Evolutionary conservation across 805 yeast species (phyloP), one percentile per base, ranked within the genome.

Genomic region (Metschnikowia shivogae): DNA sequence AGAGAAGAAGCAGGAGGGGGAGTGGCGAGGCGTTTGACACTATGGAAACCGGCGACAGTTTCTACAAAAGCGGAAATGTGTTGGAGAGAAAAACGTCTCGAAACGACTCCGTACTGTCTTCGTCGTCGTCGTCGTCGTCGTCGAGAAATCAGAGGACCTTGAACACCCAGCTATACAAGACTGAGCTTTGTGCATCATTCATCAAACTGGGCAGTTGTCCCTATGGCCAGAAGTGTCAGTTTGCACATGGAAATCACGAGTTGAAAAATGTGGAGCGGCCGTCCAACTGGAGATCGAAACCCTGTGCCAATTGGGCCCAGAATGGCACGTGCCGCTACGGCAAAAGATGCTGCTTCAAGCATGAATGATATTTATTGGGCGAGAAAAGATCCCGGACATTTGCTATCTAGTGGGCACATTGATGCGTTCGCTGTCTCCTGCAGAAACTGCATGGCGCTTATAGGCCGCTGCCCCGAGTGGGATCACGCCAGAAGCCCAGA

Each of bases 341-440:
- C 24, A 86, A 80, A 62, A 78, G 97, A 59, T 89, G 97, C 64
- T 88, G 96, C 60, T 89, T 90, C 72, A 87, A 84, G 60, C 97
- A 89, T 65, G 26, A 22, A 22, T 22, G 26, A 22, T 22, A 22
- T 22, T 22, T 22, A 22, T 22, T 22, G 8, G 8, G 26, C 26
- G 26, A 22, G 26, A 22, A 22, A 7, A 22, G 26, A 22, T 7
- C 26, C 26, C 8, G 6, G 6, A 22, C 8, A 4, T 5, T 22
- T 22, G 26, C 8, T 22, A 22, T 22, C 8, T 22, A 6, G 26
- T 22, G 26, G 26, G 26, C 26, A 5, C 4, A 22, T 22, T 22
- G 2, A 22, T 22, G 26, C 26, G 8, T 22, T 22, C 8, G 26
- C 6, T 22, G 26, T 6, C 8, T 22, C 26, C 8, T 22, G 26